Evolutionary conservation across 129 eudicot genomes (phyloP).

Genomic region (Flaveria trinervia): DNA sequence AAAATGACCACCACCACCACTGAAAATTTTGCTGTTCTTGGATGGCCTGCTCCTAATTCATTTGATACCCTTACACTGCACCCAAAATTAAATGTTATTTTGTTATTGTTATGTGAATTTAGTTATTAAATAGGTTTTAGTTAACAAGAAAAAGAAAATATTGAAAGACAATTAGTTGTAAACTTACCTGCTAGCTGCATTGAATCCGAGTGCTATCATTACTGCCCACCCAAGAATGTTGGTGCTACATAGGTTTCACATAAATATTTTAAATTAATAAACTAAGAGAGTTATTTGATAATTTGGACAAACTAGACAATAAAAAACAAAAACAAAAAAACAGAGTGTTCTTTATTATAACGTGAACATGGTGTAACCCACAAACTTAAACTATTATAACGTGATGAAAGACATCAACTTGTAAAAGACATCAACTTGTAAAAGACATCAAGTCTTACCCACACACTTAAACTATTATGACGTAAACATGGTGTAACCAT

Average conservation of each 20-base stretch:
- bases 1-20: constrained; percentile 37
- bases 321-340: too few species aligned
- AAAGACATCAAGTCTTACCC: too few species aligned
- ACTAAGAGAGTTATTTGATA: too few species aligned
- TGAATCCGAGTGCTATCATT: constrained; percentile 54
- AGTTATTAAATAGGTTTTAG: background rate
- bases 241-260: constrained; percentile 38
- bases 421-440: too few species aligned
- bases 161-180: background rate
- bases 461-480: too few species aligned
- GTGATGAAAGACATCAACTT: too few species aligned
- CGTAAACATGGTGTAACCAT: too few species aligned
- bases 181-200: constrained; percentile 50
- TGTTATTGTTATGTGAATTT: background rate
- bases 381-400: too few species aligned
- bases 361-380: too few species aligned
- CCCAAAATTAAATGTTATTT: background rate
- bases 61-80: constrained; percentile 55
- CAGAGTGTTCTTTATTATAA: too few species aligned
- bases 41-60: constrained; percentile 56
- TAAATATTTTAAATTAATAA: background rate
- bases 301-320: too few species aligned
- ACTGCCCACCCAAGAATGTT: constrained; percentile 54
- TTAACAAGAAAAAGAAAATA: background rate
- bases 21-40: constrained; percentile 55